Evolutionary conservation across 139 green algal genomes (phyloP), one percentile per base, ranked within the genome.

Genomic region (Tetradesmus lagerheimii): DNA sequence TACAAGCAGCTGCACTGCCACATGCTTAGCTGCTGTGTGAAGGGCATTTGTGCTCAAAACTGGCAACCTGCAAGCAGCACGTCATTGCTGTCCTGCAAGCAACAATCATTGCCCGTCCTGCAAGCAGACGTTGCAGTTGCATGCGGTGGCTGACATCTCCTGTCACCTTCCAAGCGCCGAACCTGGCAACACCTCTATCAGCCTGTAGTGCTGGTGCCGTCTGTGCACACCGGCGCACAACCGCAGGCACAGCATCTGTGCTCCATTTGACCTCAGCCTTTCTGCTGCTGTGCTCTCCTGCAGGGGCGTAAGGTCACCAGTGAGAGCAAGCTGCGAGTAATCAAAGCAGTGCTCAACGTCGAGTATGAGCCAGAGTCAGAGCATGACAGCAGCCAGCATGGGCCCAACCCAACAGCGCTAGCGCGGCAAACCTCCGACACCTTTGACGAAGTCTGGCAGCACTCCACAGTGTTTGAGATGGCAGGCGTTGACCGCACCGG

Each of bases 391-490:
- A 82, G 85, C 34, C 85, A 83, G 85, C 85, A 83, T 45, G 85
- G 67, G 31, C 66, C 84, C 18, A 39, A n/a, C 76, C 31, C 76
- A 11, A 57, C 20, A 14, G 84, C 37, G 34, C 18, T 20, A 15
- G 71, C 71, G 16, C 62, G 83, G 83, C 83, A 64, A 23, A 34
- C 27, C 31, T 31, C 31, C 0, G 71, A 90, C 74, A 74, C 74
- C 45, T 83, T 90, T 35, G 74, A 83, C 25, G 85, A 89, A 45
- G 66, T 75, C 15, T 80, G 80, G 80, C 88, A 91, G 66, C 45
- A 75, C n/a, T 83, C 83, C 37, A 98, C 96, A 12, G 96, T 98
- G 38, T 96, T 99, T 90, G 97, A 99, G 92, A 86, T 99, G 39
- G 91, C 97, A 23, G 98, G 97, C 0, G 77, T 90, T 4, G 98